Evolutionary conservation across 768 basidiomycete genomes (phyloP), one percentile per base, ranked within the genome.

Genomic region (Calocybe cyanea): DNA sequence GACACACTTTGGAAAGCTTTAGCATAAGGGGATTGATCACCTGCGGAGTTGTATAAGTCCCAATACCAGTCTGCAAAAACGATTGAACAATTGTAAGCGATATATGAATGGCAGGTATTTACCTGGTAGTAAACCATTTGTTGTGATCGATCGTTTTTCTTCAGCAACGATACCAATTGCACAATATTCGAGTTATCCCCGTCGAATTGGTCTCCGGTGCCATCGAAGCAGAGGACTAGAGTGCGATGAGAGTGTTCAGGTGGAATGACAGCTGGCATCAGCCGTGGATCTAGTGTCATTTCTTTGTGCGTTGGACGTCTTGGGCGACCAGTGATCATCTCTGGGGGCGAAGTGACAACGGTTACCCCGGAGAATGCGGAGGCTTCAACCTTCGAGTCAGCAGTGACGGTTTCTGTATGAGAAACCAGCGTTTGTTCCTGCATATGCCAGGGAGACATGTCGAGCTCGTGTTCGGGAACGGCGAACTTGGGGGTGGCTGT

Each of bases 61-160:
- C 77, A 33, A 79, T 76, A 2, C 77, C 77, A 10, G 76, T 52
- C 77, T 77, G 38, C 2, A 14, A 45, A 24, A 21, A 38, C 2
- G 13, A 8, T 32, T 14, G 25, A 28, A 28, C 6, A 11, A 28
- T 28, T 11, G 11, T 5, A 28, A 28, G 11, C 6, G 25, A 6
- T 5, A 28, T 28, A 28, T 6, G 25, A 28, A 28, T 11, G 25
- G 25, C 5, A 28, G 14, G 14, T 14, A 45, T 46, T 3, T 35
- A 70, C 77, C 65, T 80, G 79, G 52, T 81, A 81, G 55, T 80
- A 81, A 0, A 77, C 72, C 69, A 78, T 67, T 62, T 81, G 80
- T 56, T 78, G 67, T 24, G 59, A 59, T 31, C 63, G 58, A 43
- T 80, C 74, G 53, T 76, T 67, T 58, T 78, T 81, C 65, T 75